Conservation (phyloP, 2,329 filamentous ascomycete species). For the Pyricularia pennisetigena region DNA sequence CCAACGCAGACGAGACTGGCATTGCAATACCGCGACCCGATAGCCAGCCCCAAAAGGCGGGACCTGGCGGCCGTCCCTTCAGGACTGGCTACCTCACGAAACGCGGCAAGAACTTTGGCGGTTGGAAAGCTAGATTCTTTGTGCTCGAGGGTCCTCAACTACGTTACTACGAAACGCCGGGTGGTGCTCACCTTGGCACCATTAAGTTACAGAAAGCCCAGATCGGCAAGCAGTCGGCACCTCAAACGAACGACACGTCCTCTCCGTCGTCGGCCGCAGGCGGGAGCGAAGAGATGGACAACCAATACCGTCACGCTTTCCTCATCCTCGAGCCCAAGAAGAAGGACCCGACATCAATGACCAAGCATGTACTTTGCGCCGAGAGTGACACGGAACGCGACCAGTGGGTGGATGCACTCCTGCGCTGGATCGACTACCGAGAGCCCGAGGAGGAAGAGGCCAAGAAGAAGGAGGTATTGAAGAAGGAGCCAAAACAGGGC, state of each 20-base stretch:
- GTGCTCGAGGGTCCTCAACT: conserved; percentile 52
- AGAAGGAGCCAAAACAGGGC: neutral
- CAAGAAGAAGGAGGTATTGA: conserved; percentile 17
- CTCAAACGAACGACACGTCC: conserved; percentile 46
- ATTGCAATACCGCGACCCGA: conserved; percentile 21
- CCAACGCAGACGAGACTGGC: conserved; percentile 47
- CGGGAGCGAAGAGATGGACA: conserved; percentile 67
- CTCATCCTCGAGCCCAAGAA: conserved; percentile 91
- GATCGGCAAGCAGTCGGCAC: conserved; percentile 75
- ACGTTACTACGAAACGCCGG: conserved; percentile 86
- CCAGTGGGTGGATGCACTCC: conserved; percentile 80
- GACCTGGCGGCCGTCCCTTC: conserved; percentile 55
- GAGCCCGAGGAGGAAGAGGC: conserved; percentile 48
- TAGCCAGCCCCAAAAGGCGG: conserved; percentile 31
- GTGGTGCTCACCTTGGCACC: conserved; percentile 81
- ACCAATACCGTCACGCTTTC: conserved; percentile 95
- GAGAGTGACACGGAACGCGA: conserved; percentile 92
- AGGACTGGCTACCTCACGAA: conserved; percentile 93
- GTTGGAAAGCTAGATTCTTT: conserved; percentile 81
- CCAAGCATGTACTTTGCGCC: conserved; percentile 90
- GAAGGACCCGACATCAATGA: conserved; percentile 79
- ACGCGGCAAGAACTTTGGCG: conserved; percentile 95
- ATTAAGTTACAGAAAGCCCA: conserved; percentile 88
- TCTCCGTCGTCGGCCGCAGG: conserved; percentile 44
- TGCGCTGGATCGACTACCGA: conserved; percentile 77